phyloP scores from a whole-genome alignment of 2,329 filamentous ascomycete species.

The Pleomassaria siparia region DNA sequence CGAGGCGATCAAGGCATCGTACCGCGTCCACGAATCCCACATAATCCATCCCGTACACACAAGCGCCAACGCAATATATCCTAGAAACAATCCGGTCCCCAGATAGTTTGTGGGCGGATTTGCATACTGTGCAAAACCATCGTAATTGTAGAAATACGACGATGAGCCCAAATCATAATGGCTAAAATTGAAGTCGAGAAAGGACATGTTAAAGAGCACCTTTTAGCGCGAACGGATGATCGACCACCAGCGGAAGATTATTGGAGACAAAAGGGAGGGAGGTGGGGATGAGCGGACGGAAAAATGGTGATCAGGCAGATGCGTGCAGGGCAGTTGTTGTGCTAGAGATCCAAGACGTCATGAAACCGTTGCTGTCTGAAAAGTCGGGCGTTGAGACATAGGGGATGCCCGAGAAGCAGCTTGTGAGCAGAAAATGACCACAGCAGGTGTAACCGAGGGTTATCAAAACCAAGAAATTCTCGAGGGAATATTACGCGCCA shows the following conservation, averaged over 20 bases:
- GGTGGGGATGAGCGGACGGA: not conserved
- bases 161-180: not conserved
- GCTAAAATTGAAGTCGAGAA: not conserved
- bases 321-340: not conserved
- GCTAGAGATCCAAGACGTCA: constrained; percentile 30
- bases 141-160: not conserved
- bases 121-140: constrained; percentile 8
- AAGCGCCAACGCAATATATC: constrained; percentile 31
- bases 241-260: constrained; percentile 1
- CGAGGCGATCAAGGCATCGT: constrained; percentile 11
- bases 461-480: too few relatives aligned
- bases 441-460: too few relatives aligned
- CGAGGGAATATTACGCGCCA: too few relatives aligned
- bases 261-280: not conserved
- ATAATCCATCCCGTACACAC: constrained; percentile 22
- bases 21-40: constrained; percentile 21
- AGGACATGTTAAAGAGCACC: not conserved
- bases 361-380: constrained; percentile 27
- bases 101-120: constrained; percentile 33
- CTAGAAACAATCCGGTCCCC: constrained; percentile 32
- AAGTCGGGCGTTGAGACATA: constrained; percentile 4
- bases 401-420: too few relatives aligned
- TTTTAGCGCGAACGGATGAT: constrained; percentile 1
- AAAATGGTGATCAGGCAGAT: constrained; percentile 6
- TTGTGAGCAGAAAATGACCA: too few relatives aligned